Base-by-base conservation (phyloP, 2,329 filamentous ascomycete genomes). In the Trichophyton equinum region DNA sequence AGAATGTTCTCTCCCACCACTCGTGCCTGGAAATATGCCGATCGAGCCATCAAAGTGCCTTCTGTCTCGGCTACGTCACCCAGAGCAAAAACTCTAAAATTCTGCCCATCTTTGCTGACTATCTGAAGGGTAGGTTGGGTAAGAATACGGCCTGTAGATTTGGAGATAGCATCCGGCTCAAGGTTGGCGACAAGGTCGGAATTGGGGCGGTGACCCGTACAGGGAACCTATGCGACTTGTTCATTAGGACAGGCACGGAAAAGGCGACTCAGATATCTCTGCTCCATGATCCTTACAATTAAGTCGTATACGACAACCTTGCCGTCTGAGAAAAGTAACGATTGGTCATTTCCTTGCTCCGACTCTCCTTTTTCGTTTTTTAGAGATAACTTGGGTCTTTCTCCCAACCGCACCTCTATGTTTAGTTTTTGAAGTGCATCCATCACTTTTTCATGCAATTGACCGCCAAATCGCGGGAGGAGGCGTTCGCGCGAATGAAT, bases 401-500 rank as follows among this genome's bases (percentile, higher is more conserved):
- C 62, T 11, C 64, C 62, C 1, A 66, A 59, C 11, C 64, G 53
- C 15, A 67, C 58, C n/a, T 63, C 58, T 7, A 69, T 63, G 5
- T 63, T 64, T 2, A 68, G 61, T n/a, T 64, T 62, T 20, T 64
- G 59, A 7, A 67, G 60, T 11, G 61, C 65, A 22, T 60, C 58
- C 20, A 62, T 55, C 3, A 61, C 61, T 5, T 60, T 42, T 0
- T 61, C 63, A 25, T 66, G 64, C 2, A 68, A 63, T n/a, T 47
- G 58, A 3, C 30, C n/a, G 1, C 63, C 66, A 57, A 68, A 69
- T 27, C 60, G 27, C 22, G 4, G 25, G 3, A 58, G 78, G 1
- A 92, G 80, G 67, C 82, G 82, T 27, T 81, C 77, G 20, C 87
- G 79, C 3, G 88, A 91, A 70, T 92, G 89, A 3, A 89, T 82